Conservation (phyloP, 1,284 basidiomycete species). For the Apiotrichum veenhuisii region DNA sequence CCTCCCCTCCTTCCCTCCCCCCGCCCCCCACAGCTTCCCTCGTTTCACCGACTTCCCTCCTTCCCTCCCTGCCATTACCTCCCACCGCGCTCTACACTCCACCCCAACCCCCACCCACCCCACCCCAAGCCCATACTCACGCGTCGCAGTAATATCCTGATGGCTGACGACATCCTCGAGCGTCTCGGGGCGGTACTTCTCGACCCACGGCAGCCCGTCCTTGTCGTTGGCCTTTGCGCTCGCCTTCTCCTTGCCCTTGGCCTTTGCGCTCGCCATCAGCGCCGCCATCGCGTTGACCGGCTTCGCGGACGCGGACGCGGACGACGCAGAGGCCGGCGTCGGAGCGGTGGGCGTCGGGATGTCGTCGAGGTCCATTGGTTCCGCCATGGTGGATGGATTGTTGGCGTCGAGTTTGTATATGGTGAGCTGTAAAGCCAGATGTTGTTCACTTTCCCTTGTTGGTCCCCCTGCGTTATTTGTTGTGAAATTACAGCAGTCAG, state of each 20-base stretch:
- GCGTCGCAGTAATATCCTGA: conserved; percentile 86
- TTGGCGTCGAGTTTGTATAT: no score
- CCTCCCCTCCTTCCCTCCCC: background rate
- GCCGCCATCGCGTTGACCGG: conserved; percentile 43
- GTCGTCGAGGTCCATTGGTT: no score
- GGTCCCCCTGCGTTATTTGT: no score
- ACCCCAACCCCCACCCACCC: background rate
- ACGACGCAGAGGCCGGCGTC: no score
- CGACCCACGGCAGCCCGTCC: conserved; percentile 61
- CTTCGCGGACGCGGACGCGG: conserved; percentile 1
- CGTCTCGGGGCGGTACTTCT: conserved; percentile 86
- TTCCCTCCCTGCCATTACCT: background rate
- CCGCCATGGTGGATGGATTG: no score
- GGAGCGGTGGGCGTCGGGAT: no score
- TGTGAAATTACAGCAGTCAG: no score
- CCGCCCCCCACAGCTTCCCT: background rate
- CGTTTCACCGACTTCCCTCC: background rate
- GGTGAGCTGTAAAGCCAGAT: no score
- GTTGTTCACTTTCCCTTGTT: no score
- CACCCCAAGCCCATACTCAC: conserved; percentile 54
- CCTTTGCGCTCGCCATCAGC: conserved; percentile 38
- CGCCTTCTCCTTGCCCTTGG: conserved; percentile 44
- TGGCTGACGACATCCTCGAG: conserved; percentile 91
- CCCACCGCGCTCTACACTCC: background rate
- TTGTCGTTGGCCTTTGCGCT: conserved; percentile 26